A percentile compares a stretch with the other conserved stretches of the same genome.
phyloP scores from a whole-genome alignment of 2,329 filamentous ascomycete species.

The Colletotrichum karsti region DNA sequence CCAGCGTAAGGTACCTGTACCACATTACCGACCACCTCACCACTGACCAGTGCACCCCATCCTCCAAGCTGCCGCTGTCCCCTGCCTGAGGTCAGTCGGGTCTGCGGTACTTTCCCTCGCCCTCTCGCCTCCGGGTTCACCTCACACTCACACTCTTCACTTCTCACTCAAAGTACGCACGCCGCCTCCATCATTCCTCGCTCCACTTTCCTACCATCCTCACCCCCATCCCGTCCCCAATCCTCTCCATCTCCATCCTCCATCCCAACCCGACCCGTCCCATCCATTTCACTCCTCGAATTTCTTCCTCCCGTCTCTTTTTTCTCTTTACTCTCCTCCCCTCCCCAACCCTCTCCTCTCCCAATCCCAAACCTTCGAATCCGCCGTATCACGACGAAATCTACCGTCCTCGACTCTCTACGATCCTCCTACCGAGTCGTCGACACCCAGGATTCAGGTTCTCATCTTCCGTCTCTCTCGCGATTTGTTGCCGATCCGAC shows the following conservation, averaged over 20 bases:
- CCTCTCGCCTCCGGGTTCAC: conserved; percentile 27
- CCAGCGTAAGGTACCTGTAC: neutral
- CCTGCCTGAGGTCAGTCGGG: too few species aligned
- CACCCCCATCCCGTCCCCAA: conserved; percentile 12
- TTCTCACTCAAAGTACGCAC: too few species aligned
- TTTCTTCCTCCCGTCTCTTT: conserved; percentile 19
- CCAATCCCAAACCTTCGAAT: conserved; percentile 23
- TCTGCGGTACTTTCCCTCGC: too few species aligned
- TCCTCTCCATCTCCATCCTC: conserved; percentile 18
- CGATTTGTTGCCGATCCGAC: conserved; percentile 9
- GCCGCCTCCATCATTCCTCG: conserved; percentile 28
- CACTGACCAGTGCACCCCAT: too few species aligned
- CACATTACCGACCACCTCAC: neutral
- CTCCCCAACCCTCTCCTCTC: conserved; percentile 1
- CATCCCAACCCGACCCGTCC: conserved; percentile 27
- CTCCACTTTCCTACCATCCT: conserved; percentile 24
- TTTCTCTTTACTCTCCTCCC: neutral
- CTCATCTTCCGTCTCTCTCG: neutral
- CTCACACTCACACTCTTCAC: too few species aligned
- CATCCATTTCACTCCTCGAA: conserved; percentile 22
- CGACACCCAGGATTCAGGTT: conserved; percentile 28
- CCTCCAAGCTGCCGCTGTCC: too few species aligned
- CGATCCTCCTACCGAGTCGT: conserved; percentile 18
- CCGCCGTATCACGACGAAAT: conserved; percentile 26
- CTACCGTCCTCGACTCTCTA: conserved; percentile 17